phyloP scores from a whole-genome alignment of 345 rosid species.

The Citrus reticulata region DNA sequence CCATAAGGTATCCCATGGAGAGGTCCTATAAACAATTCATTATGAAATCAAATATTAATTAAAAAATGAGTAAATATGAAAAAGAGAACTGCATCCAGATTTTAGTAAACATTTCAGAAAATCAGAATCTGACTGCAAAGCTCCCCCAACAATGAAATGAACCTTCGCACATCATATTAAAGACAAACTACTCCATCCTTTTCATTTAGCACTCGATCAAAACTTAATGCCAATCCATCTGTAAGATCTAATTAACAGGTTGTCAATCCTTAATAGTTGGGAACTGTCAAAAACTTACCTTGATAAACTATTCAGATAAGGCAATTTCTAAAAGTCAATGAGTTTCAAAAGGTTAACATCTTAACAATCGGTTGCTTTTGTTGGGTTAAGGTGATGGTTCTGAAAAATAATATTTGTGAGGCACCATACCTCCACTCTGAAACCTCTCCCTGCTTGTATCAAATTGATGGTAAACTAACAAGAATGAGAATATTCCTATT shows the following conservation, averaged over 20 bases:
- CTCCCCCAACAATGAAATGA: background rate
- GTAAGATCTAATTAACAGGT: background rate
- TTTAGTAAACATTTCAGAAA: background rate
- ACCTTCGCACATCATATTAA: background rate
- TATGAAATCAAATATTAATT: background rate
- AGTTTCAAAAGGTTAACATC: background rate
- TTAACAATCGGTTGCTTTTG: background rate
- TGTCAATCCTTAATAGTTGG: background rate
- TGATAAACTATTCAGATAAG: background rate
- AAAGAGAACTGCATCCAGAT: background rate
- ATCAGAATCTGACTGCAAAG: background rate
- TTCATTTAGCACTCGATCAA: background rate
- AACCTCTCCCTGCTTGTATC: too few relatives aligned
- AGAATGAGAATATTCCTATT: background rate
- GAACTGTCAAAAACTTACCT: background rate
- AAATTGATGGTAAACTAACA: background rate
- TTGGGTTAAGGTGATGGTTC: background rate
- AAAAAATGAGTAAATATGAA: background rate
- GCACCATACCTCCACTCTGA: background rate
- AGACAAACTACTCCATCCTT: background rate
- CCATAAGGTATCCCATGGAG: slow-evolving; percentile 95
- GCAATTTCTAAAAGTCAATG: background rate
- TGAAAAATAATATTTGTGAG: background rate
- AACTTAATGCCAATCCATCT: background rate
- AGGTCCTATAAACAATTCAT: slow-evolving; percentile 49